Percentiles rank a stretch among this genome's conserved stretches.
Conservation (phyloP, 441 rosid genomes). For the Melianthus villosus region DNA sequence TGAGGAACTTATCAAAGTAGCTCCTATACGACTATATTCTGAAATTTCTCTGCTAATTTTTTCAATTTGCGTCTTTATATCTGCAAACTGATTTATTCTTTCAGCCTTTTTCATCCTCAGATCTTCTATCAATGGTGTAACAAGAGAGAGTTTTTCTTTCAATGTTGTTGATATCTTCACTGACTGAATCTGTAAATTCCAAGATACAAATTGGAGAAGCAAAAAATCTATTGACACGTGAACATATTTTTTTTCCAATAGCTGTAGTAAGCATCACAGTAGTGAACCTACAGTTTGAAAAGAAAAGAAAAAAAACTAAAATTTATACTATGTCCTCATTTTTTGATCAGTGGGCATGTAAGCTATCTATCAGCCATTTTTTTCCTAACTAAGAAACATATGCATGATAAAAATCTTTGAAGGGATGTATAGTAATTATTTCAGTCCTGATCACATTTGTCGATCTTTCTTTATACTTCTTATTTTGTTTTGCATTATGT, state of each 20-base stretch:
- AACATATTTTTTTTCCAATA: neutral
- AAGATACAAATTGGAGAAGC: neutral
- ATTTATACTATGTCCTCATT: too few species aligned
- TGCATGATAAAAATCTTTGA: too few species aligned
- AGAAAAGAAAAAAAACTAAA: too few species aligned
- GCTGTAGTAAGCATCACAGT: too few species aligned
- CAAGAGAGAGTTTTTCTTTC: slow-evolving; percentile 66
- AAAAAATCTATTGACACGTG: neutral
- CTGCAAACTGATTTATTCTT: slow-evolving; percentile 62
- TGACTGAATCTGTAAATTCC: slow-evolving; percentile 28
- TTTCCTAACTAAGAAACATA: too few species aligned
- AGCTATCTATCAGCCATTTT: too few species aligned
- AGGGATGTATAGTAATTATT: too few species aligned
- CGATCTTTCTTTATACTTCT: too few species aligned
- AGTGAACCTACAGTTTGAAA: too few species aligned
- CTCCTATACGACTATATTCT: slow-evolving; percentile 34
- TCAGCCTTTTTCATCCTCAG: slow-evolving; percentile 65
- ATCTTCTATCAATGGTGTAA: slow-evolving; percentile 69
- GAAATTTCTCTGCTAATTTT: slow-evolving; percentile 75
- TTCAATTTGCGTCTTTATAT: slow-evolving; percentile 58
- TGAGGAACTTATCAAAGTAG: slow-evolving; percentile 22
- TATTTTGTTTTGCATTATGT: too few species aligned
- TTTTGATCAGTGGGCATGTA: too few species aligned
- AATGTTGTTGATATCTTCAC: slow-evolving; percentile 45
- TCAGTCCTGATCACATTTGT: too few species aligned